These are phyloP conservation scores for Microascus cirrosus DNA, from an alignment of 2,329 filamentous ascomycete species.

Conservation along the genomic window DNA sequence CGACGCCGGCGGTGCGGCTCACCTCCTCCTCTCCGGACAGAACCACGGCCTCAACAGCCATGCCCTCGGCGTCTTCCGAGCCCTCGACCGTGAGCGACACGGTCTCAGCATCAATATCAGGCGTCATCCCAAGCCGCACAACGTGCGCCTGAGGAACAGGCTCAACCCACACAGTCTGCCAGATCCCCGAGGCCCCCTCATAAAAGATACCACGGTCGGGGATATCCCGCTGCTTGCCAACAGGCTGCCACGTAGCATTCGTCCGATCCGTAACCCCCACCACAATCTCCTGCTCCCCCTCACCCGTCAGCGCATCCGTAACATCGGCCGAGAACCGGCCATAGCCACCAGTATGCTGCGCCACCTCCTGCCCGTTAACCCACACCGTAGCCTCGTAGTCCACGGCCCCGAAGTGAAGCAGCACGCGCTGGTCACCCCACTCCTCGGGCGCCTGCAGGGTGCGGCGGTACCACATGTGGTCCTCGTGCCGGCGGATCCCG, in stretches of 20 bases:
- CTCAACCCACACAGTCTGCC: background rate
- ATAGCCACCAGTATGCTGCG: background rate
- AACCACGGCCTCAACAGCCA: background rate
- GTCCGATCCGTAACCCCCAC: background rate
- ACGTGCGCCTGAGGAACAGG: background rate
- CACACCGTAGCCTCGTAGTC: background rate
- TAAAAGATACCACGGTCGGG: background rate
- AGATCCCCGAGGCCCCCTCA: background rate
- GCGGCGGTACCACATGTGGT: background rate
- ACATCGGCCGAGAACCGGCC: background rate
- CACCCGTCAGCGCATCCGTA: background rate
- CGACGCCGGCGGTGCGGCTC: background rate
- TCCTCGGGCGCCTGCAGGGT: background rate
- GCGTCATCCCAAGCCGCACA: background rate
- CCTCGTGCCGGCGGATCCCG: background rate
- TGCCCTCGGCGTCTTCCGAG: background rate
- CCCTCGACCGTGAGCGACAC: background rate
- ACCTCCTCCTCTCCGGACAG: background rate
- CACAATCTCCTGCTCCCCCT: background rate
- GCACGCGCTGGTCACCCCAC: background rate
- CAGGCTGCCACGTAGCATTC: background rate
- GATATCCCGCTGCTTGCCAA: background rate
- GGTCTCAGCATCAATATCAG: background rate
- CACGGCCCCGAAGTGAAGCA: background rate
- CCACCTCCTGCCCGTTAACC: background rate